These are phyloP conservation scores for Darksidea phi DNA, from an alignment of 495 filamentous ascomycete genomes.

Conservation along the genomic window DNA sequence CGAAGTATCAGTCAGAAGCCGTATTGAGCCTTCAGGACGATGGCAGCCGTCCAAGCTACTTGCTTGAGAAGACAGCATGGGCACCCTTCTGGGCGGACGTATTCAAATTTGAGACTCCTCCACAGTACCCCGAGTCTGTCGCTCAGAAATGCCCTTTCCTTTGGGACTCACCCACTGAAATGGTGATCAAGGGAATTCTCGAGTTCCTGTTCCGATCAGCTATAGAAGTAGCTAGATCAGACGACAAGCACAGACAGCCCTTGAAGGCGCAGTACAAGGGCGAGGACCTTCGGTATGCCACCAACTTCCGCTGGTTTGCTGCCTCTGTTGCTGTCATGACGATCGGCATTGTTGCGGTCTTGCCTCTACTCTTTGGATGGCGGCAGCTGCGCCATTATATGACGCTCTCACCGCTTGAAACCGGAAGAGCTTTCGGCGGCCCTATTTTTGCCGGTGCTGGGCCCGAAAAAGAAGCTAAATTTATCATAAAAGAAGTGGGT, in stretches of 20 bases:
- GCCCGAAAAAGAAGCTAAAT: conserved; percentile 16
- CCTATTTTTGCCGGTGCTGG: conserved; percentile 24
- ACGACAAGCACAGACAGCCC: conserved; percentile 2
- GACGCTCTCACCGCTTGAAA: conserved; percentile 27
- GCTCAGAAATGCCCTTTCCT: conserved; percentile 4
- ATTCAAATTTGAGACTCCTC: neutral
- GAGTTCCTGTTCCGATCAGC: conserved; percentile 25
- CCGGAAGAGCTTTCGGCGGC: conserved; percentile 29
- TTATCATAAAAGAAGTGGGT: conserved; percentile 25
- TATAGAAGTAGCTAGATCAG: neutral
- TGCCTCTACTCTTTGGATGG: conserved; percentile 27
- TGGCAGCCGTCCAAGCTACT: neutral
- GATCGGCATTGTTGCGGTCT: conserved; percentile 14
- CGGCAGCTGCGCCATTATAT: conserved; percentile 26
- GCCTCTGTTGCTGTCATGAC: conserved; percentile 17
- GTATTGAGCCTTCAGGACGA: neutral
- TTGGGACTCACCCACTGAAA: conserved; percentile 11
- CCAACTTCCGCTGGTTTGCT: conserved; percentile 24
- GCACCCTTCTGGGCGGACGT: neutral
- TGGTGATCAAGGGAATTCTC: conserved; percentile 1
- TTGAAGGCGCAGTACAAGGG: conserved; percentile 10
- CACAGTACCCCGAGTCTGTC: neutral
- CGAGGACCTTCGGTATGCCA: conserved; percentile 13
- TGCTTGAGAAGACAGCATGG: too few relatives aligned
- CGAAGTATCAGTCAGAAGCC: neutral